Evolutionary conservation across 345 rosid genomes (phyloP).

Genomic region (Eucalyptus pumila): DNA sequence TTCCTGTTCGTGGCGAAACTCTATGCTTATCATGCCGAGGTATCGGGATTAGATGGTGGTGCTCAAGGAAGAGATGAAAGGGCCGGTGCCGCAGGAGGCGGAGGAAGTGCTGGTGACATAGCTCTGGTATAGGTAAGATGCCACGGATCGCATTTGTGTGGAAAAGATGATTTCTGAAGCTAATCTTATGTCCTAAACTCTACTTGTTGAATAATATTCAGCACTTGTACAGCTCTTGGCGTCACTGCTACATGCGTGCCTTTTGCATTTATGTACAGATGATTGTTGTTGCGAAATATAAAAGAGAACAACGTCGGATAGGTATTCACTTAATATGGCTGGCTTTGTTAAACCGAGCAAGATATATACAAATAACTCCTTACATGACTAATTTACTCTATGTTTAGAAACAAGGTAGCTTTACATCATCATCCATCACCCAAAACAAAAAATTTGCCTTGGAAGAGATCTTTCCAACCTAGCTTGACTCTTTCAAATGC

Average conservation of each 20-base stretch:
- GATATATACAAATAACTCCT: background rate
- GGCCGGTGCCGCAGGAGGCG: background rate
- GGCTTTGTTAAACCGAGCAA: no score
- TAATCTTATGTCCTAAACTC: background rate
- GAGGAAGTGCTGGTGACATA: background rate
- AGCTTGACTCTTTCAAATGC: background rate
- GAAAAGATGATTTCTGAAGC: background rate
- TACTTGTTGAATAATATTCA: background rate
- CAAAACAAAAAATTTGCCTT: background rate
- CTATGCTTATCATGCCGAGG: no score
- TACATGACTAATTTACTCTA: background rate
- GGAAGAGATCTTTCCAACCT: background rate
- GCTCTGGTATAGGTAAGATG: background rate
- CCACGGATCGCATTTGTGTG: background rate
- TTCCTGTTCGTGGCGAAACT: no score
- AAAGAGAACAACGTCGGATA: no score
- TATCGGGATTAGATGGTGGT: no score
- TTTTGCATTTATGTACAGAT: background rate
- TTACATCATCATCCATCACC: background rate
- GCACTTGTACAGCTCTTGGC: background rate
- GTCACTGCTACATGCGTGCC: background rate
- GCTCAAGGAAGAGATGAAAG: conserved; percentile 13
- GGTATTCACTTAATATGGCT: no score
- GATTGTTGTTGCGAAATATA: background rate
- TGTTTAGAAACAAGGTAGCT: background rate